Base-by-base conservation (phyloP, 495 filamentous ascomycete genomes). In the Parathielavia hyrcaniae region DNA sequence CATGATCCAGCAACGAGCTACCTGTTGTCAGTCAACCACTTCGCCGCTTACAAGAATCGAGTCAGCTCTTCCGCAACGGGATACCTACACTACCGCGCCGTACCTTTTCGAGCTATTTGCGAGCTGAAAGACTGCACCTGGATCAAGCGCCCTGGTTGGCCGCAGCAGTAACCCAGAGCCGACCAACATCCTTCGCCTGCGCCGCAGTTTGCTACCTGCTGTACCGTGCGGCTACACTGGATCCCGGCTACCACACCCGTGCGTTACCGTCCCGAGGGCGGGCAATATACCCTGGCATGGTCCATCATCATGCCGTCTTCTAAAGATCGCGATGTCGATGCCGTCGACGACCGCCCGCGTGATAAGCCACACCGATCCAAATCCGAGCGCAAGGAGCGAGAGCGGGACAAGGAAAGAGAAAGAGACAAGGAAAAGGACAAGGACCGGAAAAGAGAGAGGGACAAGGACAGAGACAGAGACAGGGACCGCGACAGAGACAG, bases 231-330 rank as follows among this genome's bases (percentile, higher is more conserved):
- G 41, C 23, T 47, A 22, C 22, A 43, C 48, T 32, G 22, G 45
- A 39, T 46, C 50, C 48, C 39, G 47, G 26, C 30, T 20, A 23
- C 47, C 57, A 39, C 56, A 60, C 43, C 61, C 50, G 62, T 56
- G 48, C 61, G 49, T 49, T 61, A 55, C 68, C 64, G 64, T 58
- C 53, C 23, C 54, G 36, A 51, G 58, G 63, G 59, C 60, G 67
- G 66, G 62, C 56, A 61, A 51, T 54, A 59, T 55, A 63, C 70
- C 69, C 61, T 69, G 69, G 65, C 64, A 74, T 70, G 66, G 62
- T 70, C 59, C 65, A 65, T 60, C 65, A 65, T 60, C 63, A 76
- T 79, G 76, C 73, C 75, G 44, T 73, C 74, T 55, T 65, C 68
- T 65, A 72, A 70, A 67, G 76, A 78, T 55, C 68, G 65, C 57